phyloP scores from a whole-genome alignment of 164 flowering plant species.

The Protea cynaroides region DNA sequence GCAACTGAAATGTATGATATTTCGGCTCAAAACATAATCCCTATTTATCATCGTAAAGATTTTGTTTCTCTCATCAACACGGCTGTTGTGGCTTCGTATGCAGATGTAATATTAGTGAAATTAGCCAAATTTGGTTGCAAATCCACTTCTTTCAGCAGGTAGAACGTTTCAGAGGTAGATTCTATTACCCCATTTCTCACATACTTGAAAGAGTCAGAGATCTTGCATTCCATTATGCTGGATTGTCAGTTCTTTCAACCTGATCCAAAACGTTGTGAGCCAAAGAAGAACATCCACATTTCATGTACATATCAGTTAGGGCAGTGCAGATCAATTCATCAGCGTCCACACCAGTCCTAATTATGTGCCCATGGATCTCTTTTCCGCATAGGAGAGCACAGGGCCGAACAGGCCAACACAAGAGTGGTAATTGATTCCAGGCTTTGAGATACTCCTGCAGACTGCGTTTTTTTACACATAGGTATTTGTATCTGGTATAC shows the following conservation, averaged over 20 bases:
- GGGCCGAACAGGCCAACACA: slow-evolving; percentile 22
- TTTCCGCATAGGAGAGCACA: slow-evolving; percentile 36
- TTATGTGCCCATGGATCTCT: slow-evolving; percentile 51
- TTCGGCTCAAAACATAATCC: slow-evolving; percentile 41
- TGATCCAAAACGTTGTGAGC: slow-evolving; percentile 45
- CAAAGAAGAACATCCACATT: slow-evolving; percentile 43
- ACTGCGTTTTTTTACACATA: slow-evolving; percentile 54
- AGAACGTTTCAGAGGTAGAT: slow-evolving; percentile 47
- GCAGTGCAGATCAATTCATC: slow-evolving; percentile 60
- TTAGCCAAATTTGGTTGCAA: slow-evolving; percentile 52
- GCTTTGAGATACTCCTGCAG: slow-evolving; percentile 34
- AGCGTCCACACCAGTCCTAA: slow-evolving; percentile 24
- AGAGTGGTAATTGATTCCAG: slow-evolving; percentile 44
- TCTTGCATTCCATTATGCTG: slow-evolving; percentile 76
- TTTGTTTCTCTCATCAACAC: slow-evolving; percentile 43
- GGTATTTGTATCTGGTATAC: slow-evolving; percentile 47
- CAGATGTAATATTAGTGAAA: slow-evolving; percentile 40
- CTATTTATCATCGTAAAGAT: slow-evolving; percentile 43
- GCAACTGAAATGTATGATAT: slow-evolving; percentile 41
- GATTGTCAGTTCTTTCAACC: slow-evolving; percentile 34
- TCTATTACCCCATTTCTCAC: slow-evolving; percentile 60
- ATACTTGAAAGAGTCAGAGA: slow-evolving; percentile 66
- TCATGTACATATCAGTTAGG: slow-evolving; percentile 71
- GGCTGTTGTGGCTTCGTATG: slow-evolving; percentile 57
- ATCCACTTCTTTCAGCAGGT: slow-evolving; percentile 35